phyloP scores from a whole-genome alignment of 2,329 filamentous ascomycete species.

The Acephala macrosclerotiorum region DNA sequence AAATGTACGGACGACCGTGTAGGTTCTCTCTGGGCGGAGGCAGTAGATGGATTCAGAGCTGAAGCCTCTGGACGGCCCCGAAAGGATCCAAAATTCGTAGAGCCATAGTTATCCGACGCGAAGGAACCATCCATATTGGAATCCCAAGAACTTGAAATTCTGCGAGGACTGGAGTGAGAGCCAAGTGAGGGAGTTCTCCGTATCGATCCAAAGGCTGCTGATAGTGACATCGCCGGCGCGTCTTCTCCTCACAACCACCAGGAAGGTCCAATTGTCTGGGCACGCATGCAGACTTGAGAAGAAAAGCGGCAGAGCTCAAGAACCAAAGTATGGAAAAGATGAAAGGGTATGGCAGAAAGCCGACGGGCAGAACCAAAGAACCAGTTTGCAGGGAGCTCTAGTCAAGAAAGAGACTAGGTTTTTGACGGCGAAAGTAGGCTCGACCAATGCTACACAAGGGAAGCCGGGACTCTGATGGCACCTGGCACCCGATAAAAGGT shows the following conservation, averaged over 20 bases:
- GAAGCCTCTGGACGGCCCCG: slow-evolving; percentile 31
- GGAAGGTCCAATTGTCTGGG: neutral
- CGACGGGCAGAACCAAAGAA: neutral
- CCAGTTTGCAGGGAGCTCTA: too few relatives aligned
- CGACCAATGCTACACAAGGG: neutral
- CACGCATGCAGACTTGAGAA: neutral
- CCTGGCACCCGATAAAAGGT: too few relatives aligned
- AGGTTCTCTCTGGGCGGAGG: slow-evolving; percentile 62
- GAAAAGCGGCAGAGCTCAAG: neutral
- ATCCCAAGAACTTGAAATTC: slow-evolving; percentile 36
- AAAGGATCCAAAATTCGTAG: slow-evolving; percentile 34
- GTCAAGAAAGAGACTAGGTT: neutral
- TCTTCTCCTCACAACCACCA: slow-evolving; percentile 5
- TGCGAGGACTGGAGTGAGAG: slow-evolving; percentile 39
- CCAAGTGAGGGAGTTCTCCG: slow-evolving; percentile 35
- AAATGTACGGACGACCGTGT: slow-evolving; percentile 77
- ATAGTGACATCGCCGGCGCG: slow-evolving; percentile 35
- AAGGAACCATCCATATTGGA: slow-evolving; percentile 31
- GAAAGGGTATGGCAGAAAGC: neutral
- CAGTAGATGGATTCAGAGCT: slow-evolving; percentile 25
- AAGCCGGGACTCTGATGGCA: neutral
- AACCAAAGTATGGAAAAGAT: neutral
- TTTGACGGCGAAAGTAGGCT: neutral
- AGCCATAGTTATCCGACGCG: slow-evolving; percentile 35
- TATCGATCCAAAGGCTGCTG: slow-evolving; percentile 29